These are phyloP conservation scores for Dichotomocladium elegans DNA, from an alignment of 371 early-diverging fungal species.

Conservation along the genomic window DNA sequence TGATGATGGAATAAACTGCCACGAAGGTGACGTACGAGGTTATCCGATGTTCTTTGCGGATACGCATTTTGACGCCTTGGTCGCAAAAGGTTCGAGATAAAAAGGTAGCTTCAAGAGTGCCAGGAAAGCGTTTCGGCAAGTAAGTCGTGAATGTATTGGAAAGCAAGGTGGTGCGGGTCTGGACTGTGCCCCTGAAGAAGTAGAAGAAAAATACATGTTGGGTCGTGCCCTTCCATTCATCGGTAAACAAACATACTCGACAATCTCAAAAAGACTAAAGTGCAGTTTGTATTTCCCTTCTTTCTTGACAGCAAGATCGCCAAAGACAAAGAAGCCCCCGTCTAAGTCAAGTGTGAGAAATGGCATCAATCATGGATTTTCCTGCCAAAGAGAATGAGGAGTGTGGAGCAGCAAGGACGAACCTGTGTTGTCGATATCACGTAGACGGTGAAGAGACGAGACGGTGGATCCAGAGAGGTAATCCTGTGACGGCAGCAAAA, in stretches of 20 bases:
- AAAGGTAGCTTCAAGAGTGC: constrained; percentile 68
- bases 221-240: no score
- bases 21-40: constrained; percentile 30
- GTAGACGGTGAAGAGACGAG: constrained; percentile 37
- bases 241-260: constrained; percentile 61
- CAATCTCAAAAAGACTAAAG: constrained; percentile 85
- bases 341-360: no score
- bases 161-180: constrained; percentile 30
- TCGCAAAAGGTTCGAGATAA: constrained; percentile 45
- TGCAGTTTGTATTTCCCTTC: constrained; percentile 85
- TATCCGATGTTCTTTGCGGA: constrained; percentile 35
- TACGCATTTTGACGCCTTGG: constrained; percentile 47
- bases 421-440: constrained; percentile 44
- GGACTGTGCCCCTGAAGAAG: constrained; percentile 22
- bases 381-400: no score
- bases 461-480: constrained; percentile 43
- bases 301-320: constrained; percentile 87
- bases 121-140: constrained; percentile 89
- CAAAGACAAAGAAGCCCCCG: constrained; percentile 95
- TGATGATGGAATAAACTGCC: neutral
- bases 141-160: constrained; percentile 75
- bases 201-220: neutral
- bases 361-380: no score
- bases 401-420: constrained; percentile 2
- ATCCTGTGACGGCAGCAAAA: constrained; percentile 24